Evolutionary conservation across 192 early-diverging fungal genomes (phyloP).

Genomic region (Mortierella antarctica): DNA sequence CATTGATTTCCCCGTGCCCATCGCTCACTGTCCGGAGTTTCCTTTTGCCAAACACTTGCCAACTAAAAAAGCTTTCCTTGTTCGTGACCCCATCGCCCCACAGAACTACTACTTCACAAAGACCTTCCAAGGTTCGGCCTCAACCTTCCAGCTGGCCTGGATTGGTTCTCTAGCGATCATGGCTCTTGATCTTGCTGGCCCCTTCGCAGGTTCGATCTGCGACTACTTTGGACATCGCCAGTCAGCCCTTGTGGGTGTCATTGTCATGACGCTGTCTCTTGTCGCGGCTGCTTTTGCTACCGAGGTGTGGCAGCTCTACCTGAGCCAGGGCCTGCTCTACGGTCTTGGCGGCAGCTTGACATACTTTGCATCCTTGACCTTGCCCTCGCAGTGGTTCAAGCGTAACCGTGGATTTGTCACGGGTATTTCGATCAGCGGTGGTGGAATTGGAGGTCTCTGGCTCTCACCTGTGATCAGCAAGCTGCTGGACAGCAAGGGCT

Average conservation of each 20-base stretch:
- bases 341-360: constrained; percentile 67
- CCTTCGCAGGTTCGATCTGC: constrained; percentile 38
- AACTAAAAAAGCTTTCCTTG: constrained; percentile 38
- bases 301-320: constrained; percentile 73
- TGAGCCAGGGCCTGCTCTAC: constrained; percentile 73
- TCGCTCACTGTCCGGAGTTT: neutral
- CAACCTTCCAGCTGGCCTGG: constrained; percentile 39
- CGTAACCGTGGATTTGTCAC: constrained; percentile 68
- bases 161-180: constrained; percentile 35
- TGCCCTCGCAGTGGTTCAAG: constrained; percentile 74
- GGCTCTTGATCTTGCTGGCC: constrained; percentile 31
- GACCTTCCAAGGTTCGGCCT: constrained; percentile 18
- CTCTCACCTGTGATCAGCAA: constrained; percentile 65
- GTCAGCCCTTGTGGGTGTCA: constrained; percentile 58
- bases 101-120: constrained; percentile 34
- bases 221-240: constrained; percentile 40
- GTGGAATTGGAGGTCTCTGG: constrained; percentile 64
- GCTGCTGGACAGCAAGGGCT: constrained; percentile 37
- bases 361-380: constrained; percentile 67
- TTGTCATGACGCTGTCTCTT: constrained; percentile 45
- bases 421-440: constrained; percentile 56
- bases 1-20: neutral
- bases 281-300: constrained; percentile 70
- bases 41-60: constrained; percentile 40
- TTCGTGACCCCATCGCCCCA: constrained; percentile 11